Evolutionary conservation across 148 eudicot species (phyloP).

Genomic region (Cornus florida): DNA sequence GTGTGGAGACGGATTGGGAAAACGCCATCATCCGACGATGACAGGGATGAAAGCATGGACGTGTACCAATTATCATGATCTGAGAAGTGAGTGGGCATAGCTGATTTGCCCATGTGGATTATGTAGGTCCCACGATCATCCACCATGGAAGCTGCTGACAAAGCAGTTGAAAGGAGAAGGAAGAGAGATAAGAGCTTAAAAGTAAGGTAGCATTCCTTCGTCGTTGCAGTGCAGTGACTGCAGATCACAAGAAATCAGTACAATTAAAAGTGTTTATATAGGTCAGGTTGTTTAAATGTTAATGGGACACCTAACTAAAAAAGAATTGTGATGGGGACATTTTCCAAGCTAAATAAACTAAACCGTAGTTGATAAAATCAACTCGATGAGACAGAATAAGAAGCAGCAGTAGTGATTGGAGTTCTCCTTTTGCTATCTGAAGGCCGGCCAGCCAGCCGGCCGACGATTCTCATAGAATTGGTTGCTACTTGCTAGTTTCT

Average conservation of each 20-base stretch:
- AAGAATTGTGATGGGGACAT: neutral
- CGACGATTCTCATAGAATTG: too few species aligned
- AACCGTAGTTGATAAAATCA: too few species aligned
- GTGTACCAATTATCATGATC: constrained; percentile 21
- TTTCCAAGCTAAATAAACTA: neutral
- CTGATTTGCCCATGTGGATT: constrained; percentile 20
- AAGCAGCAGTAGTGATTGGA: too few species aligned
- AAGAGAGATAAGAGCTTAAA: neutral
- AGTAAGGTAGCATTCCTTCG: neutral
- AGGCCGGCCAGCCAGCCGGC: too few species aligned
- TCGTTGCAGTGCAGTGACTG: neutral
- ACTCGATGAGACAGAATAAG: neutral
- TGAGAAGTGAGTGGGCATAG: constrained; percentile 27
- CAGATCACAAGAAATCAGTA: neutral
- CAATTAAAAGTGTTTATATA: neutral
- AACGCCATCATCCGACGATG: neutral
- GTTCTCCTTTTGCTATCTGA: too few species aligned
- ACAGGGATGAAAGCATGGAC: constrained; percentile 22
- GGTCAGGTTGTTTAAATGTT: too few species aligned
- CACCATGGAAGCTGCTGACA: neutral
- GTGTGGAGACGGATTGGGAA: constrained; percentile 19
- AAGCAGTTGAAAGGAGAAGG: neutral
- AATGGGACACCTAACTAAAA: too few species aligned
- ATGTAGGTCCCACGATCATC: neutral
- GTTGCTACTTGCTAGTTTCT: too few species aligned